Conservation (phyloP, 139 green algal species). For the Chlorella sp. region DNA sequence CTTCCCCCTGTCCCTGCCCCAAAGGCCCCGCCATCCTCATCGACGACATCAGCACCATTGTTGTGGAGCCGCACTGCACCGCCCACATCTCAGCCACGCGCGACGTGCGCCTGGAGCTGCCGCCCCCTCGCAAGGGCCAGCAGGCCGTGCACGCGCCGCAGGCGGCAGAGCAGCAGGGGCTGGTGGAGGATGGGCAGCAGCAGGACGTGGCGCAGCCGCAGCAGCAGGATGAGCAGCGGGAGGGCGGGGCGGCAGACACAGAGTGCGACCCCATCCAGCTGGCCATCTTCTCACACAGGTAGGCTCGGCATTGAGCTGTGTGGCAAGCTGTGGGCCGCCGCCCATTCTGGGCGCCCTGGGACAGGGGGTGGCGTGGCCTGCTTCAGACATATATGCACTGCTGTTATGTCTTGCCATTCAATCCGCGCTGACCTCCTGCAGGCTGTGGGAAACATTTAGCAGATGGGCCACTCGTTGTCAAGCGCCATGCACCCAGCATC, state of each 20-base stretch:
- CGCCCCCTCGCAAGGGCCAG: background rate
- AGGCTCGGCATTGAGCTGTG: background rate
- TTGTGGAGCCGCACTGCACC: slow-evolving; percentile 91
- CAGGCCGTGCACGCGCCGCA: slow-evolving; percentile 8
- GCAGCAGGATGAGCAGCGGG: background rate
- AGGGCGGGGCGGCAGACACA: slow-evolving; percentile 15
- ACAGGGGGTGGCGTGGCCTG: no score
- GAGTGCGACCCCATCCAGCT: slow-evolving; percentile 92
- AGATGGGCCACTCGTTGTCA: no score
- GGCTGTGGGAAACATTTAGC: no score
- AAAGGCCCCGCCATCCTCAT: slow-evolving; percentile 93
- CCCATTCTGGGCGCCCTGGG: no score
- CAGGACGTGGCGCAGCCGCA: background rate
- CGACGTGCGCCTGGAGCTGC: slow-evolving; percentile 85
- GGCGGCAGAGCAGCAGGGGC: background rate
- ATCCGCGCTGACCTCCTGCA: no score
- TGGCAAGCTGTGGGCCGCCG: no score
- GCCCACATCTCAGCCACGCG: slow-evolving; percentile 81
- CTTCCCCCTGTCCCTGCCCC: no score
- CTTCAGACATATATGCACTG: no score
- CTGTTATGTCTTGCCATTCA: no score
- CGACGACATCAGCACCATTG: slow-evolving; percentile 90
- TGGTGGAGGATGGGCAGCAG: background rate
- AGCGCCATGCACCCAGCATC: no score
- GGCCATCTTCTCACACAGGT: slow-evolving; percentile 95